Conservation (phyloP, 306 rosid genomes). For the Astragalus membranaceus region DNA sequence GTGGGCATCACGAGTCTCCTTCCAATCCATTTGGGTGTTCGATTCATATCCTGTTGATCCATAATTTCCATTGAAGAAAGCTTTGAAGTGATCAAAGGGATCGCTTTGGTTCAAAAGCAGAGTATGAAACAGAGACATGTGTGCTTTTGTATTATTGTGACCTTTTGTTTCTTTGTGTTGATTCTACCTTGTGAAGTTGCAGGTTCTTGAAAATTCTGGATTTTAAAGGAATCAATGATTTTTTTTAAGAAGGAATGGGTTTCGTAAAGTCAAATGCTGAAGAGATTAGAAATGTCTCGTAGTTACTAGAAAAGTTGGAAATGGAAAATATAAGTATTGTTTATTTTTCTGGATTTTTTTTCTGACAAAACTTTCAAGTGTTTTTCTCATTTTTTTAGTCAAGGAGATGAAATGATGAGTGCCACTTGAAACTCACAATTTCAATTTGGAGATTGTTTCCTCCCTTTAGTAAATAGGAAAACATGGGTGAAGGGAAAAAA, state of each 20-base stretch:
- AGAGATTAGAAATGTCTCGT: slow-evolving; percentile 32
- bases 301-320: background rate
- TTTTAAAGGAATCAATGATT: background rate
- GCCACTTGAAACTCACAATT: too few relatives aligned
- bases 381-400: too few relatives aligned
- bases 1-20: slow-evolving; percentile 39
- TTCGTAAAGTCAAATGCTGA: background rate
- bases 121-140: slow-evolving; percentile 26
- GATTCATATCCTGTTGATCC: background rate
- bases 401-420: too few relatives aligned
- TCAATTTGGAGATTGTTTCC: too few relatives aligned
- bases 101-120: slow-evolving; percentile 23
- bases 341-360: too few relatives aligned
- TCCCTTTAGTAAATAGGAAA: too few relatives aligned
- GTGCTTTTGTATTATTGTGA: background rate
- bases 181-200: background rate
- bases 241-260: background rate
- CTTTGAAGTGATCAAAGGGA: slow-evolving; percentile 13
- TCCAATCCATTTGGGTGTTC: slow-evolving; percentile 49
- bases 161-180: too few relatives aligned
- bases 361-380: too few relatives aligned
- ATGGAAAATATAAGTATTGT: background rate
- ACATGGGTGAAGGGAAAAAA: too few relatives aligned
- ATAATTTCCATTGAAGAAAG: slow-evolving; percentile 2
- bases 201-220: slow-evolving; percentile 37